A percentile compares a stretch with the other conserved stretches of the same genome.
These are phyloP conservation scores for Fusarium buxicola DNA, from an alignment of 2,329 filamentous ascomycete species.

Conservation along the genomic window DNA sequence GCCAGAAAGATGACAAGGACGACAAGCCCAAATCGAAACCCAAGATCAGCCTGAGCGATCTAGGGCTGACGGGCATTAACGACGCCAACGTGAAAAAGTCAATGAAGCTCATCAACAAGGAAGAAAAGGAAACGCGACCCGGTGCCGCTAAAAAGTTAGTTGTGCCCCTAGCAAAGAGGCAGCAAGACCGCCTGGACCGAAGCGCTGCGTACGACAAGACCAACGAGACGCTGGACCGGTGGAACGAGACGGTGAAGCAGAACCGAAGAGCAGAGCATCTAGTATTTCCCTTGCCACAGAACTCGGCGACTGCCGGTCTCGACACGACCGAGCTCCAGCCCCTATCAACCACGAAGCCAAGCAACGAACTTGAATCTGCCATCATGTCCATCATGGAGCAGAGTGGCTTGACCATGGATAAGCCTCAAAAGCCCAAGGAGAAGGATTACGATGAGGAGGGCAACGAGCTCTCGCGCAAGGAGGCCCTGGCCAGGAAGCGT, in stretches of 20 bases:
- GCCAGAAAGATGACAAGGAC: slow-evolving; percentile 68
- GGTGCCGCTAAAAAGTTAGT: slow-evolving; percentile 75
- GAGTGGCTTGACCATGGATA: slow-evolving; percentile 75
- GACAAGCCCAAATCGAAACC: slow-evolving; percentile 62
- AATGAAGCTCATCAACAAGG: slow-evolving; percentile 78
- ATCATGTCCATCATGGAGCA: slow-evolving; percentile 92
- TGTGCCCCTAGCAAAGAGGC: slow-evolving; percentile 84
- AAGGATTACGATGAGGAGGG: slow-evolving; percentile 76
- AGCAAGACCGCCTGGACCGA: slow-evolving; percentile 88
- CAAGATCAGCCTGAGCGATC: slow-evolving; percentile 80
- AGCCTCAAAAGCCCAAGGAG: slow-evolving; percentile 61
- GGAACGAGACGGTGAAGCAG: slow-evolving; percentile 94
- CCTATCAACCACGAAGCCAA: slow-evolving; percentile 70
- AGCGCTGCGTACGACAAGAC: slow-evolving; percentile 88
- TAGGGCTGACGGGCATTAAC: slow-evolving; percentile 76
- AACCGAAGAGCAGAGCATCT: slow-evolving; percentile 93
- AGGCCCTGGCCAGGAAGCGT: slow-evolving; percentile 78
- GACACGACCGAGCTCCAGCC: slow-evolving; percentile 74
- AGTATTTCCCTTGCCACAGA: slow-evolving; percentile 84
- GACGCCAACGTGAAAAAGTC: slow-evolving; percentile 83
- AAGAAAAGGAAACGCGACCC: slow-evolving; percentile 62
- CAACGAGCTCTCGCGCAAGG: slow-evolving; percentile 77
- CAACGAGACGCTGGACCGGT: slow-evolving; percentile 88
- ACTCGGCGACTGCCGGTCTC: slow-evolving; percentile 70
- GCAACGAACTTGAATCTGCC: slow-evolving; percentile 84